Evolutionary conservation across 1,284 basidiomycete species (phyloP).

Genomic region (Trichosporon asahii): DNA sequence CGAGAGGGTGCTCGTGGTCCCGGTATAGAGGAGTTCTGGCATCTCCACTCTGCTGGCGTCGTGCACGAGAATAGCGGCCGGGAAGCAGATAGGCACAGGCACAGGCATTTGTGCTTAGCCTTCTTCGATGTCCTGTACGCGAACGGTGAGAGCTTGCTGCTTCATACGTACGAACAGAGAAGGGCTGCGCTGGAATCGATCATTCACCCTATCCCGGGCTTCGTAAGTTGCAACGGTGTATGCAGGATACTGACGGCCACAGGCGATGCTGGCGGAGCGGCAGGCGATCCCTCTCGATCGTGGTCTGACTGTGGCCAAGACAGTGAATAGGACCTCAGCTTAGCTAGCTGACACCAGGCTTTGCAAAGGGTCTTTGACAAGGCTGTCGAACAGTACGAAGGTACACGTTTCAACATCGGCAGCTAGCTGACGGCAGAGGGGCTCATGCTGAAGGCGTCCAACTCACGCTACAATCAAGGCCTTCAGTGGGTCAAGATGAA

Average conservation of each 20-base stretch:
- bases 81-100: constrained; percentile 40
- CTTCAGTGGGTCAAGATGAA: constrained; percentile 74
- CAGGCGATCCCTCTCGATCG: constrained; percentile 47
- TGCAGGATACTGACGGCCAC: not conserved
- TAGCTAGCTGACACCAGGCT: constrained; percentile 6
- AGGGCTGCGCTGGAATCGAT: constrained; percentile 61
- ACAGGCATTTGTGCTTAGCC: constrained; percentile 69
- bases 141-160: constrained; percentile 60
- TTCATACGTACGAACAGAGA: constrained; percentile 60
- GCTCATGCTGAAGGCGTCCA: constrained; percentile 70
- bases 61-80: not conserved
- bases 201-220: constrained; percentile 59
- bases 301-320: not conserved
- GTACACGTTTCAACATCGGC: not conserved
- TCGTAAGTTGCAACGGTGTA: constrained; percentile 43
- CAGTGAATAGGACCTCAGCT: not conserved
- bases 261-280: constrained; percentile 58
- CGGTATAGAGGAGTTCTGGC: constrained; percentile 55
- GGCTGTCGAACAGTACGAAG: not conserved
- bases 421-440: constrained; percentile 52
- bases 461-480: constrained; percentile 63
- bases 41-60: constrained; percentile 41
- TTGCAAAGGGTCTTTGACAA: constrained; percentile 2
- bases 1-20: constrained; percentile 40
- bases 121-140: constrained; percentile 78